phyloP scores from a whole-genome alignment of 106 monocot species.

The Platanthera guangdongensis region DNA sequence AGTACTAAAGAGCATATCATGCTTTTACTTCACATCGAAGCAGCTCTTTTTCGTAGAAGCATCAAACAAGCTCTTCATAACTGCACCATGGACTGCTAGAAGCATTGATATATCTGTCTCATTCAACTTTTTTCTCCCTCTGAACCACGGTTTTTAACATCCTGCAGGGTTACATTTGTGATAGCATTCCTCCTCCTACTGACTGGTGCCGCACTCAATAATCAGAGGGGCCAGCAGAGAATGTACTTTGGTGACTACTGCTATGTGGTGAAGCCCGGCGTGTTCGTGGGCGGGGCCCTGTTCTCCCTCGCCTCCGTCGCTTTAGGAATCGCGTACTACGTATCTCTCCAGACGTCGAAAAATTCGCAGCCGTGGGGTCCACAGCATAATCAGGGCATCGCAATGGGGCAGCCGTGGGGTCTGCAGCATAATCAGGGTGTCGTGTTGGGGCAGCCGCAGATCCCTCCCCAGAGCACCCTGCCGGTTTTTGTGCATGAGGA shows the following conservation, averaged over 20 bases:
- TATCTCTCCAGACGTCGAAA: constrained; percentile 33
- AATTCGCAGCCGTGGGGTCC: constrained; percentile 6
- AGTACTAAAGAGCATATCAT: too few relatives aligned
- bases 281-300: constrained; percentile 64
- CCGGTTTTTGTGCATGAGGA: constrained; percentile 53
- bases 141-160: not conserved
- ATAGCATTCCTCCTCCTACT: constrained; percentile 70
- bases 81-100: too few relatives aligned
- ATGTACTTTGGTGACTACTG: constrained; percentile 67
- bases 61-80: too few relatives aligned
- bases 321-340: constrained; percentile 56
- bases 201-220: constrained; percentile 67
- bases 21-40: too few relatives aligned
- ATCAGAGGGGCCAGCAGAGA: constrained; percentile 39
- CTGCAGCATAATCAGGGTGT: constrained; percentile 44
- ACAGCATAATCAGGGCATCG: constrained; percentile 49
- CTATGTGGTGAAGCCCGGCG: constrained; percentile 80
- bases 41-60: too few relatives aligned
- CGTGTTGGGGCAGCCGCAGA: constrained; percentile 54
- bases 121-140: too few relatives aligned
- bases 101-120: too few relatives aligned
- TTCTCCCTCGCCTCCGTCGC: constrained; percentile 50
- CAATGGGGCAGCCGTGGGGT: constrained; percentile 34
- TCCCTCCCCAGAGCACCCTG: constrained; percentile 53
- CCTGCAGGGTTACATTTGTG: constrained; percentile 71